Evolutionary conservation across 306 rosid species (phyloP).

Genomic region (Lagenaria siceraria): DNA sequence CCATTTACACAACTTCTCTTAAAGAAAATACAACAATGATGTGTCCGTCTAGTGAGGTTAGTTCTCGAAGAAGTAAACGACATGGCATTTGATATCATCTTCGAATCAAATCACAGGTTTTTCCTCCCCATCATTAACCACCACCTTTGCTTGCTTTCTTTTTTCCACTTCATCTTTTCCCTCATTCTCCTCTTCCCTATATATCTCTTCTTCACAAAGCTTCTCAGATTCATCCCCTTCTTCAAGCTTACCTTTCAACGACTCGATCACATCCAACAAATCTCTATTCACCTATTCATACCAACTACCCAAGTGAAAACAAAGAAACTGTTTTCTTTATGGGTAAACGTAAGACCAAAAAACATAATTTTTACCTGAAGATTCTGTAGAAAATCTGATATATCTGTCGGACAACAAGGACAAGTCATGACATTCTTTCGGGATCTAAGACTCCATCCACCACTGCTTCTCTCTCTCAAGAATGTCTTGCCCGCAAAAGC

Average conservation of each 20-base stretch:
- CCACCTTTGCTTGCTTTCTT: constrained; percentile 3
- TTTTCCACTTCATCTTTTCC: background rate
- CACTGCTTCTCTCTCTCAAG: constrained; percentile 33
- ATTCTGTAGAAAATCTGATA: constrained; percentile 62
- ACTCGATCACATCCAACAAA: constrained; percentile 39
- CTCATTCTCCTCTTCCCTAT: background rate
- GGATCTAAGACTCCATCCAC: constrained; percentile 46
- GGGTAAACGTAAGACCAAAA: background rate
- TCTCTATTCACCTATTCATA: constrained; percentile 56
- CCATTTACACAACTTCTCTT: too few relatives aligned
- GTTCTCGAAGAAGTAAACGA: too few relatives aligned
- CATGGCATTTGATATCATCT: too few relatives aligned
- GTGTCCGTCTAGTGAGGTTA: too few relatives aligned
- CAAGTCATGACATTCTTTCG: constrained; percentile 60
- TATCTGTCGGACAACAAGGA: constrained; percentile 50
- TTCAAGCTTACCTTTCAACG: constrained; percentile 35
- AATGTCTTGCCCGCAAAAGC: constrained; percentile 37
- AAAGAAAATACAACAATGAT: too few relatives aligned
- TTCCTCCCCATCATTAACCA: too few relatives aligned
- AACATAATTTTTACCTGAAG: constrained; percentile 32
- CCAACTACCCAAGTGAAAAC: background rate
- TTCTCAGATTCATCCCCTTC: constrained; percentile 4
- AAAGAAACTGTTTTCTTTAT: background rate
- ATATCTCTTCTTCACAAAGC: constrained; percentile 1
- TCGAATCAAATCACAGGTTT: too few relatives aligned